Evolutionary conservation across 805 yeast species (phyloP).

Genomic region (Wickerhamiella azymoides): DNA sequence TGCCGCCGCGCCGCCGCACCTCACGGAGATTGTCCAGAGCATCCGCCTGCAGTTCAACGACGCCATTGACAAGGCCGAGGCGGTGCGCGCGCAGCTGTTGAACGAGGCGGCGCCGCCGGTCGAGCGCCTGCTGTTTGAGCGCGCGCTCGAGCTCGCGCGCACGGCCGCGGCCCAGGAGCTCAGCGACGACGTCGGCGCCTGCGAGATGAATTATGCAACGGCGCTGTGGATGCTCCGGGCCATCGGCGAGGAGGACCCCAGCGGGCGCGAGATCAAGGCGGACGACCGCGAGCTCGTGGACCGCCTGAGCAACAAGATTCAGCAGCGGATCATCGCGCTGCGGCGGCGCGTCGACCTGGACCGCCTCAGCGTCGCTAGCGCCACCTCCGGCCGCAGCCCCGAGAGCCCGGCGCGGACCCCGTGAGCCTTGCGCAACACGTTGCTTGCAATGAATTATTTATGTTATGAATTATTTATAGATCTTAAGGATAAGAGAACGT

Average conservation of each 20-base stretch:
- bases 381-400: not conserved
- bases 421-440: too few species aligned
- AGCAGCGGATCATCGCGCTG: conserved; percentile 60
- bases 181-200: conserved; percentile 48
- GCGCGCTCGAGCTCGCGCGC: conserved; percentile 87
- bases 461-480: not conserved
- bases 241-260: conserved; percentile 39
- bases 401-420: not conserved
- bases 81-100: conserved; percentile 38
- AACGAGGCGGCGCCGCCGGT: conserved; percentile 33
- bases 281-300: conserved; percentile 67
- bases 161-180: conserved; percentile 83
- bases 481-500: too few species aligned
- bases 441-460: not conserved
- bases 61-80: conserved; percentile 77
- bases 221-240: conserved; percentile 95
- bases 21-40: conserved; percentile 64
- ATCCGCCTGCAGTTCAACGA: conserved; percentile 80
- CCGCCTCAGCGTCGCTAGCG: not conserved
- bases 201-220: conserved; percentile 81
- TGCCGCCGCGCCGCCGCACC: too few species aligned
- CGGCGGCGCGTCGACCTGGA: conserved; percentile 22
- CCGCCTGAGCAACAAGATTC: conserved; percentile 69
- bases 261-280: conserved; percentile 37
- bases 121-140: conserved; percentile 77